phyloP scores from a whole-genome alignment of 805 yeast species.

The Metschnikowia aberdeeniae region DNA sequence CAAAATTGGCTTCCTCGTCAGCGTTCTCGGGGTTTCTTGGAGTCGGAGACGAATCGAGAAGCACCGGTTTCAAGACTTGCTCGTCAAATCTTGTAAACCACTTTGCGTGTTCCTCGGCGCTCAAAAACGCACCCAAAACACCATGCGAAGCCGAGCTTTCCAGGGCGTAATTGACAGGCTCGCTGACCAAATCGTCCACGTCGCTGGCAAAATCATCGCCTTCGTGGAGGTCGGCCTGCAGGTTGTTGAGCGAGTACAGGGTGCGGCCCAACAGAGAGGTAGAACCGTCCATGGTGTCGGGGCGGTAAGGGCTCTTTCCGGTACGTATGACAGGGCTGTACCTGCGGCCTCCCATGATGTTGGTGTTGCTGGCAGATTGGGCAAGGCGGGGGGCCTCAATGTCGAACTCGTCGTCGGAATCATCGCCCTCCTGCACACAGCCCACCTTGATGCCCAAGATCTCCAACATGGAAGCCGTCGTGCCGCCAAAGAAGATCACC shows the following conservation, averaged over 20 bases:
- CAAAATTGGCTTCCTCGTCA: constrained; percentile 10
- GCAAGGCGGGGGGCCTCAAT: constrained; percentile 63
- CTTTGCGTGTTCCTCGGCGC: constrained; percentile 69
- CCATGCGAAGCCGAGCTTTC: constrained; percentile 19
- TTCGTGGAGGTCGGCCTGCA: constrained; percentile 21
- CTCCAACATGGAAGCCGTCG: constrained; percentile 97
- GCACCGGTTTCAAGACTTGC: constrained; percentile 86
- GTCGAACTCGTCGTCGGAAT: constrained; percentile 93
- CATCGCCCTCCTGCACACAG: constrained; percentile 66
- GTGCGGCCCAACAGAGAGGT: neutral
- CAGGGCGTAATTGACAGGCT: constrained; percentile 3
- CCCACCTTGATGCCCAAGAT: constrained; percentile 91
- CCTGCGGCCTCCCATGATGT: constrained; percentile 24
- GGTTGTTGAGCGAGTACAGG: constrained; percentile 13
- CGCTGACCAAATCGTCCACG: constrained; percentile 34
- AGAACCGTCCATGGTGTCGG: constrained; percentile 1
- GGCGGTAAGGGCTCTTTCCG: constrained; percentile 13
- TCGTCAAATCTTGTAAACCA: constrained; percentile 96
- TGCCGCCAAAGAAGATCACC: constrained; percentile 95
- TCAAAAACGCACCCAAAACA: constrained; percentile 38
- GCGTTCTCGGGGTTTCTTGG: constrained; percentile 3
- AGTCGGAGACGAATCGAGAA: constrained; percentile 57
- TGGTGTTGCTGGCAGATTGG: constrained; percentile 8
- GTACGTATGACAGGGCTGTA: constrained; percentile 16
- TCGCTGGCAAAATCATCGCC: constrained; percentile 31